Base-by-base conservation (phyloP, 2,329 filamentous ascomycete genomes). In the Phyllosticta citrichinensis region DNA sequence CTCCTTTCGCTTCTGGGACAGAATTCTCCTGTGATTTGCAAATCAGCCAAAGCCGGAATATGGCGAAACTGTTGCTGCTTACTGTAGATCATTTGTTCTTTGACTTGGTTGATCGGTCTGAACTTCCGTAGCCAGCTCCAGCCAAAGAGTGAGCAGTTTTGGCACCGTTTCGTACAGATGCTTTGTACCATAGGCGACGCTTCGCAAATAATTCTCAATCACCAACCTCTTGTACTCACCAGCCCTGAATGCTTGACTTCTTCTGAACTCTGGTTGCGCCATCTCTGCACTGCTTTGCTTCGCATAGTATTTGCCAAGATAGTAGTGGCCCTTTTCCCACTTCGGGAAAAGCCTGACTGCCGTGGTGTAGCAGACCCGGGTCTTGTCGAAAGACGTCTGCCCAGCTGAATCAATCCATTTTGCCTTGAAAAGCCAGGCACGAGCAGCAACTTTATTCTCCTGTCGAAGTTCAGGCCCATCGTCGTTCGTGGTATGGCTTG, bases 291-390 rank as follows among this genome's bases (percentile, higher is more conserved):
- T 93, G 2, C 97, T 79, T 3, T 97, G 83, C 73, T 97, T 99
- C 72, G 96, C 95, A 80, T 99, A 99, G 74, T 97, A 91, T 55
- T 93, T 91, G 5, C 94, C 94, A 10, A 99, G 82, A 72, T 97
- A 96, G 72, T 97, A 99, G 71, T 97, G 93, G 0, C 91, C 92
- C 74, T 97, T 97, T 71, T 99, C 94, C 92, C 93, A 99, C 57
- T 84, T 84, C 5, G 79, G 76, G 64, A 73, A 77, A 2, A 83
- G 85, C 69, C 83, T 86, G n/a, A 88, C 84, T 1, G 92, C 92
- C 65, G 88, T 83, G 64, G 91, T 87, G 68, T 97, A 99, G 69
- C 90, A 89, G 59, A 86, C 82, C 54, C 90, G 85, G 64, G 97
- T 82, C 3, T 89, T 85, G 53, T 85, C 82, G 3, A 90, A 89